phyloP scores from a whole-genome alignment of 2,329 filamentous ascomycete species.

The Penicillium sp. region DNA sequence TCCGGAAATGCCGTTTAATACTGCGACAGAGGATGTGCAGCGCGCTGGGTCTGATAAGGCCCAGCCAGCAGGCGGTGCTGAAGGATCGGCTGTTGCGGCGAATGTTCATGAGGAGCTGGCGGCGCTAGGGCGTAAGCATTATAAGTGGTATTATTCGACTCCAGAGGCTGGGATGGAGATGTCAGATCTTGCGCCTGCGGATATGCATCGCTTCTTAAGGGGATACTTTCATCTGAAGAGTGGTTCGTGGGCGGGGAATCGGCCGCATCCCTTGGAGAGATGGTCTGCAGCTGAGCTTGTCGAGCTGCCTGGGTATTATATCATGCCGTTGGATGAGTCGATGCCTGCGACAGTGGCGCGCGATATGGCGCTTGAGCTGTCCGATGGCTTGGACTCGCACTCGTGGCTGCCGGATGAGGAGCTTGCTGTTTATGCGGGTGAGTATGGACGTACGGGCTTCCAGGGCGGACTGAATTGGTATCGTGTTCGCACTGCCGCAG shows the following conservation, averaged over 20 bases:
- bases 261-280: conserved; percentile 52
- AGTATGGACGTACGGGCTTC: conserved; percentile 63
- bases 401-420: conserved; percentile 60
- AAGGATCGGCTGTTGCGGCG: conserved; percentile 22
- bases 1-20: conserved; percentile 51
- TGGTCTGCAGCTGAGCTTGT: conserved; percentile 60
- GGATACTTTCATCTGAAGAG: conserved; percentile 70
- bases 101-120: conserved; percentile 61
- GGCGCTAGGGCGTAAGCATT: conserved; percentile 61
- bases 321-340: conserved; percentile 58
- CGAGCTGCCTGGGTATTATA: conserved; percentile 66
- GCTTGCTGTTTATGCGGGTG: conserved; percentile 58
- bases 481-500: conserved; percentile 56
- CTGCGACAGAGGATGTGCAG: conserved; percentile 30
- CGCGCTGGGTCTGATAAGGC: not conserved
- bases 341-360: conserved; percentile 60
- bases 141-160: conserved; percentile 60
- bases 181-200: conserved; percentile 41
- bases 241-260: conserved; percentile 58
- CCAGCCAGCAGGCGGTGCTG: not conserved
- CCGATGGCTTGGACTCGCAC: conserved; percentile 36
- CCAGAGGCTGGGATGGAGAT: conserved; percentile 38
- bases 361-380: conserved; percentile 54
- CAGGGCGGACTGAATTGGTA: conserved; percentile 69
- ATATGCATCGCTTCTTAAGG: conserved; percentile 60